Evolutionary conservation across 176 grass and related monocot species (phyloP), one percentile per base, ranked within the genome.

Genomic region (Themeda triandra): DNA sequence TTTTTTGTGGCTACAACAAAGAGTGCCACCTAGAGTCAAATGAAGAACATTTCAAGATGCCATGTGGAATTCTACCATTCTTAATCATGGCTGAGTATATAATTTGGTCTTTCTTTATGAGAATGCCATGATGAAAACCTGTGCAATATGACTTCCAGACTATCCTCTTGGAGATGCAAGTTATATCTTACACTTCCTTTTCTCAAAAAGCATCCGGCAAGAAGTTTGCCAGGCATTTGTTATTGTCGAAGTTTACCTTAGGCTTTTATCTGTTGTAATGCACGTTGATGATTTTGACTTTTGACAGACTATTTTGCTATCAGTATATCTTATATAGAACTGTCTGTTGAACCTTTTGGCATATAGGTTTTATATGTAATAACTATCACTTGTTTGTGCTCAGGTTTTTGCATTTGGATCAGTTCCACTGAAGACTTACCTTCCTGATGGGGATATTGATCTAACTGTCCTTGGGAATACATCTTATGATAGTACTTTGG

Each of bases 381-480:
- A 42, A 54, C 21, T 72, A 45, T 19, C 14, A 48, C 27, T 78
- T 19, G 4, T 83, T 39, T 63, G 23, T 64, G n/a, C 11, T 45
- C 86, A 98, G 96, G 91, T 92, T 37, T 85, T 98, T 84, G 78
- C 87, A 83, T 98, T 87, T 74, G 96, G 96, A 86, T 98, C 96
- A 10, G 92, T 95, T 62, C 96, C 93, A 74, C 79, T 98, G 68
- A 98, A 98, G 88, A 95, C 96, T 77, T 98, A 95, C 49, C 96
- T 98, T 78, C 96, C 93, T 72, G 96, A 98, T 77, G 96, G 96
- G 66, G 96, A 98, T 76, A 86, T 98, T 84, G 96, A 98, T 85
- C 87, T 98, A 62, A 98, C 96, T 51, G 73, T 86, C 76, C 83
- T 98, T 46, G 74, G 85, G 59, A 91, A 84, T 75, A 69, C 83